These are phyloP conservation scores for Cladosporium phlei DNA, from an alignment of 2,329 filamentous ascomycete genomes.

Conservation along the genomic window DNA sequence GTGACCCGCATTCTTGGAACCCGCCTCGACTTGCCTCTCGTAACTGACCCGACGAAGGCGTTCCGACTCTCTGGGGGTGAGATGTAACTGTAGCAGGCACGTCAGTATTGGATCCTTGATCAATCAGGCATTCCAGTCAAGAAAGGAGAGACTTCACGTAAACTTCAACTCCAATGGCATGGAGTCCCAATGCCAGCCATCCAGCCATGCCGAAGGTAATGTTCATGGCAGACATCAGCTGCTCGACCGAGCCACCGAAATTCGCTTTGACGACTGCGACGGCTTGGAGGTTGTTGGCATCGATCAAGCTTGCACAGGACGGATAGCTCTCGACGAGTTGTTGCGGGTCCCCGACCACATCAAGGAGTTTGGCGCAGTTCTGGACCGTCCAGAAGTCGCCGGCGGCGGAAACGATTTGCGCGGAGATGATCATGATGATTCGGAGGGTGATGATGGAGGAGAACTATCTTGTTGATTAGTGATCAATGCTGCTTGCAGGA, in stretches of 20 bases:
- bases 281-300: slow-evolving; percentile 35
- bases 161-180: slow-evolving; percentile 40
- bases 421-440: slow-evolving; percentile 44
- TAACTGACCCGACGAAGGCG: slow-evolving; percentile 54
- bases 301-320: slow-evolving; percentile 31
- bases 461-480: slow-evolving; percentile 14
- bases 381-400: slow-evolving; percentile 27
- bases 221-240: slow-evolving; percentile 43
- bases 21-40: slow-evolving; percentile 52
- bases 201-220: slow-evolving; percentile 49
- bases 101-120: too few species aligned
- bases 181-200: slow-evolving; percentile 52
- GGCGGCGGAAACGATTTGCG: slow-evolving; percentile 35
- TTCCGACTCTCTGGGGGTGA: slow-evolving; percentile 52
- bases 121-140: too few species aligned
- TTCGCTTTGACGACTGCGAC: slow-evolving; percentile 27
- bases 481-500: too few species aligned
- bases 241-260: slow-evolving; percentile 24
- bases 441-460: slow-evolving; percentile 51
- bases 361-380: slow-evolving; percentile 8
- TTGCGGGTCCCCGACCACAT: slow-evolving; percentile 34
- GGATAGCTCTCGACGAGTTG: slow-evolving; percentile 38
- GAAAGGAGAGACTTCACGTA: slow-evolving; percentile 44
- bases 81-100: slow-evolving; percentile 22
- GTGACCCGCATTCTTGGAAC: slow-evolving; percentile 46